A percentile compares a stretch with the other conserved stretches of the same genome.
These are phyloP conservation scores for Diaporthe vaccinii DNA, from an alignment of 2,329 filamentous ascomycete genomes.

Conservation along the genomic window DNA sequence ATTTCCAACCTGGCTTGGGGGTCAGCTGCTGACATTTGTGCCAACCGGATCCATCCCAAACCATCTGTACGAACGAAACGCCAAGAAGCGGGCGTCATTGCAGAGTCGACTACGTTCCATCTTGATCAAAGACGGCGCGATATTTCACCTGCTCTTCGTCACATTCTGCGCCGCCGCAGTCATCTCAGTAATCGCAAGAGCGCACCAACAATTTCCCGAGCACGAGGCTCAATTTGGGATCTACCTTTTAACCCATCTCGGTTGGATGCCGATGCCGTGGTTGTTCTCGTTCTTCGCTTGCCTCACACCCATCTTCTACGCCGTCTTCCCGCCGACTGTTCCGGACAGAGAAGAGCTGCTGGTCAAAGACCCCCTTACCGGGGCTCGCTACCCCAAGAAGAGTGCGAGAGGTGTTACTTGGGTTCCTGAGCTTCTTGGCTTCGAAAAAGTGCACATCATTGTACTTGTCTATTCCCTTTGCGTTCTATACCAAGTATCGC, in stretches of 20 bases:
- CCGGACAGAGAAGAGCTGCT: constrained; percentile 71
- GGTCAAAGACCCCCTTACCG: constrained; percentile 33
- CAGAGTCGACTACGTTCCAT: constrained; percentile 66
- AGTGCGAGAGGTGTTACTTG: constrained; percentile 8
- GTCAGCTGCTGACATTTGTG: constrained; percentile 70
- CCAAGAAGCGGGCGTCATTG: constrained; percentile 64
- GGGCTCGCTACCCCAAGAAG: constrained; percentile 13
- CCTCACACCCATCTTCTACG: constrained; percentile 72
- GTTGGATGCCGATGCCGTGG: constrained; percentile 73
- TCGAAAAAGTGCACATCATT: constrained; percentile 7
- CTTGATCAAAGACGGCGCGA: constrained; percentile 63
- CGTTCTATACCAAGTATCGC: background rate
- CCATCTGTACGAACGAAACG: constrained; percentile 69
- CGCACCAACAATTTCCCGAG: constrained; percentile 57
- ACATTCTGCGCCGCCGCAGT: constrained; percentile 56
- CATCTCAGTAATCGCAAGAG: constrained; percentile 44
- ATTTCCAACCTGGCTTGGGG: constrained; percentile 71
- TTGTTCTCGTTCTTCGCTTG: constrained; percentile 66
- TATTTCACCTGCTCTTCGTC: constrained; percentile 68
- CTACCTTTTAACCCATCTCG: constrained; percentile 70
- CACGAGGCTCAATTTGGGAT: constrained; percentile 58
- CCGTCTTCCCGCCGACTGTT: constrained; percentile 70
- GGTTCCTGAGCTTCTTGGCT: constrained; percentile 15
- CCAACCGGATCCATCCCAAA: constrained; percentile 67
- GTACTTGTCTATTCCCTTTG: background rate